Base-by-base conservation (phyloP, 2,329 filamentous ascomycete species). In the Cordyceps militaris region DNA sequence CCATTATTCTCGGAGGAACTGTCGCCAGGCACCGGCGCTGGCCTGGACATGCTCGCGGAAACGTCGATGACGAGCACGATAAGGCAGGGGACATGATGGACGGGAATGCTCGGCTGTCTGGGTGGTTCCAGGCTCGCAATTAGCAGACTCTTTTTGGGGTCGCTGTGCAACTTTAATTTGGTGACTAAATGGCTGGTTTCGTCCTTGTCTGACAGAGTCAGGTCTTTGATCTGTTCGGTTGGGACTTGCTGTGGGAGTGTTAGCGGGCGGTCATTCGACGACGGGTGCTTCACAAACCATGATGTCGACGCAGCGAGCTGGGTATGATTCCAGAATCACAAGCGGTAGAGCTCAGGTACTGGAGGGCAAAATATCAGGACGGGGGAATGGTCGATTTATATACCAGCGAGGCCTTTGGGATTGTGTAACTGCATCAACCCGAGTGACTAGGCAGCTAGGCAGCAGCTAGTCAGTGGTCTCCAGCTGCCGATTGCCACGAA, bases 61-160 rank as follows among this genome's bases (percentile, higher is more conserved):
- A 84, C 74, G 64, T 86, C 83, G 56, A 86, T 83, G 16, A 82
- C 81, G 3, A 86, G 73, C 2, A 84, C 82, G 32, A 86, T 79
- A 60, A 85, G 82, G 64, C 79, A 83, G 2, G 81, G 77, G 0
- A 79, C 72, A 63, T 80, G 78, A 7, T 63, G 57, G 0, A 70
- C 60, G 0, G 61, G 23, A 2, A 63, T 19, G 0, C 42, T 28
- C 1, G 77, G 76, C 7, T 65, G 56, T 3, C 43, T 66, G 0
- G 79, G 80, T 0, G 79, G 76, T 4, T 73, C 66, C 11, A 83
- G 67, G 48, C 73, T 77, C 61, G 81, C 65, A 3, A 82, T 54
- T 1, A 82, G 63, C 1, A 74, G 34, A 8, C 42, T 49, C 44
- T 56, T 49, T 13, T 23, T n/a, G 6, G 53, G 44, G 8, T 42